Evolutionary conservation across 495 filamentous ascomycete genomes (phyloP), one percentile per base, ranked within the genome.

Genomic region (Penicillium odoratum): DNA sequence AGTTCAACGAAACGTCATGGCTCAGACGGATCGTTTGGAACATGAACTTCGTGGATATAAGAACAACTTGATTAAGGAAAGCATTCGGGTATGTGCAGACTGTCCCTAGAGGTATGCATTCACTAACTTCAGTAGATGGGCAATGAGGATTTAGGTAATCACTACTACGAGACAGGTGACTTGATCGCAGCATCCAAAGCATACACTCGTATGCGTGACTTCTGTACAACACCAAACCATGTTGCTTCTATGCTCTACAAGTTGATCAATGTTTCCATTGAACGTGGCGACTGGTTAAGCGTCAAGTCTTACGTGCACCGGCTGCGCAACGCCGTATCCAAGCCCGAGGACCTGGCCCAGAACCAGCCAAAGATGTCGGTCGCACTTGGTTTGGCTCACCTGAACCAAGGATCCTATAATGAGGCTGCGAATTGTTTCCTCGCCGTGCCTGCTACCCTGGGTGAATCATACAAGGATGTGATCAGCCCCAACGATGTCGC

Each of bases 41-140:
- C 75, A 81, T 6, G 92, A 98, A 66, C 74, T 98, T 30, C 90
- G 90, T 68, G 89, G 88, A 7, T 98, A 98, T 74, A 98, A 97
- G 72, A 96, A 98, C 64, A 98, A 98, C 60, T 72, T 98, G 36
- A 91, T 98, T 60, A 97, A 97, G 69, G 94, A 98, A 73, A 97
- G 93, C 73, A 97, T 98, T 59, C 77, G 95, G 65, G 92, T 95
- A 80, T 54, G 86, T 61, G 7, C 31, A n/a, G 40, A 28, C 21
- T 26, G 3, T 47, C 8, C 7, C 21, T 16, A 25, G 15, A 21
- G 38, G 5, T 31, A 34, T 50, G 4, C 18, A 33, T 53, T 66
- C 33, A 65, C 65, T 61, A 28, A 56, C 34, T 8, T 45, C 56
- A 26, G 9, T 6, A 92, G 87, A 90, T 92, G 87, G 87, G 83